These are phyloP conservation scores for Umbilicus rupestris DNA, from an alignment of 164 flowering plant genomes.

Conservation along the genomic window DNA sequence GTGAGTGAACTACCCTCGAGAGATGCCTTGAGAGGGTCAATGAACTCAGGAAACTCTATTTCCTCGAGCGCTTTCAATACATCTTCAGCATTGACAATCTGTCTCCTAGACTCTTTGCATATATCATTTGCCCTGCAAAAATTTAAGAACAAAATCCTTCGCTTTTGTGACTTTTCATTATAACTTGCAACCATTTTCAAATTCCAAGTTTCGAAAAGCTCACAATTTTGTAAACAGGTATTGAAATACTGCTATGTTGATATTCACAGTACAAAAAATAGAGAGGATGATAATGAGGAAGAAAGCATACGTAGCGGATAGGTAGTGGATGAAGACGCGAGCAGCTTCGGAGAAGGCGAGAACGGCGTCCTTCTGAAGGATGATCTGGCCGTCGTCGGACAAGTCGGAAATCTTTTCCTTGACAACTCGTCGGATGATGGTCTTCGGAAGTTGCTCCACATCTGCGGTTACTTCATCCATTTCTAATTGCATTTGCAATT, in stretches of 20 bases:
- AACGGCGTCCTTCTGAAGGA: not conserved
- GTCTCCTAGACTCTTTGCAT: constrained; percentile 83
- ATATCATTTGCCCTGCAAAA: constrained; percentile 82
- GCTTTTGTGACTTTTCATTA: too few species aligned
- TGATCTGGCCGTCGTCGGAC: not conserved
- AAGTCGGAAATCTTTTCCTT: not conserved
- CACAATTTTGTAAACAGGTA: too few species aligned
- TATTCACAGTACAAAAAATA: too few species aligned
- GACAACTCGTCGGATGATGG: not conserved
- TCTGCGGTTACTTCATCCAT: not conserved
- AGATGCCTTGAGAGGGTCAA: constrained; percentile 60
- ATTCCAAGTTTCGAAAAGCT: too few species aligned
- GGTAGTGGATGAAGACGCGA: constrained; percentile 1
- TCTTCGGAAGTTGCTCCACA: constrained; percentile 1
- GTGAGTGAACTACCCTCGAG: constrained; percentile 41
- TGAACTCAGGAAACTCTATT: constrained; percentile 74
- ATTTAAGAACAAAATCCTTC: not conserved
- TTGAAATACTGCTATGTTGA: too few species aligned
- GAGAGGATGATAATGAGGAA: not conserved
- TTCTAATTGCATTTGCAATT: not conserved
- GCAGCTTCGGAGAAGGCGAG: constrained; percentile 4
- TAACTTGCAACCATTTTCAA: too few species aligned
- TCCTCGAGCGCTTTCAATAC: constrained; percentile 87
- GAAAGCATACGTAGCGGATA: not conserved
- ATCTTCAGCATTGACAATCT: constrained; percentile 81